Conservation (phyloP, 169 alveolate genomes). For the Plasmodium coatneyi region DNA sequence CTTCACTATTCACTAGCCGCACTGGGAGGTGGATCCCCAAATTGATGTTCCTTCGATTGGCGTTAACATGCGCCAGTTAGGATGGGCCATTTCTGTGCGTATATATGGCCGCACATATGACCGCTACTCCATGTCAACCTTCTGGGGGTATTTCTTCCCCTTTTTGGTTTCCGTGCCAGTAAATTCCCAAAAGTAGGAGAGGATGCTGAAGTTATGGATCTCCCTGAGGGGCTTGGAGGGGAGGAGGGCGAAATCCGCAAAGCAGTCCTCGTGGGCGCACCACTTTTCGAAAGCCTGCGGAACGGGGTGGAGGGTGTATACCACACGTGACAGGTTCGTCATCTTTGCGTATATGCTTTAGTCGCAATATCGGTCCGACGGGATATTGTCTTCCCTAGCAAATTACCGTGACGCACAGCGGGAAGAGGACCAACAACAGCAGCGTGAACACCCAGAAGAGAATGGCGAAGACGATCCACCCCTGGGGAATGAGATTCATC, state of each 20-base stretch:
- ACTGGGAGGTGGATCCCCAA: background rate
- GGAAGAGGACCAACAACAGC: conserved; percentile 29
- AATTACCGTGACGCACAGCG: conserved; percentile 31
- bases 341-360: background rate
- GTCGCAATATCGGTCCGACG: background rate
- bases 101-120: too few species aligned
- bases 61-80: background rate
- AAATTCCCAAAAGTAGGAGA: conserved; percentile 51
- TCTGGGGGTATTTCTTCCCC: background rate
- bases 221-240: conserved; percentile 63
- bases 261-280: conserved; percentile 25
- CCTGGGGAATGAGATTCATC: conserved; percentile 61
- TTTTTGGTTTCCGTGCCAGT: background rate
- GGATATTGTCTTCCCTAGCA: background rate
- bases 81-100: background rate
- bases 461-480: conserved; percentile 48
- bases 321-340: background rate
- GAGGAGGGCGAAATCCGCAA: conserved; percentile 8
- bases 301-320: background rate
- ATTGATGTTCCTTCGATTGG: background rate
- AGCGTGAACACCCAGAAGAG: conserved; percentile 41
- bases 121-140: background rate
- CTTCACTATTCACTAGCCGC: background rate
- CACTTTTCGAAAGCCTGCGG: conserved; percentile 37
- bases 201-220: conserved; percentile 30